These are phyloP conservation scores for Saccharomyces hybrid DNA, from an alignment of 1,139 yeast genomes.

Conservation along the genomic window DNA sequence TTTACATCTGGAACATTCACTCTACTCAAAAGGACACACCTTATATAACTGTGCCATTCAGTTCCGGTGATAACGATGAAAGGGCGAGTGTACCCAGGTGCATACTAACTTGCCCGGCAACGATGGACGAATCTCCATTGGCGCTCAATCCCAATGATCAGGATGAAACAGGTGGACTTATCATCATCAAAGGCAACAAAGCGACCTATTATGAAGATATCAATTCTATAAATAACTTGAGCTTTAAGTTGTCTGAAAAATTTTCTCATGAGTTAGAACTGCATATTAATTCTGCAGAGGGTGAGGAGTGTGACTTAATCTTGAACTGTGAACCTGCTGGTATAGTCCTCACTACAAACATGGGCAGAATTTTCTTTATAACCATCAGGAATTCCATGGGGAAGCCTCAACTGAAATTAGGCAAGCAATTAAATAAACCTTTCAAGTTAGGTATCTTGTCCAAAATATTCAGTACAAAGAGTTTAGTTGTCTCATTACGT, in stretches of 20 bases:
- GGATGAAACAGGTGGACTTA: conserved; percentile 18
- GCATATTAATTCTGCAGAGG: conserved; percentile 34
- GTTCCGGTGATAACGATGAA: conserved; percentile 23
- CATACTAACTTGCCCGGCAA: conserved; percentile 57
- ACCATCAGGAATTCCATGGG: conserved; percentile 65
- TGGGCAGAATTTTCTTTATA: conserved; percentile 56
- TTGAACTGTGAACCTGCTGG: conserved; percentile 73
- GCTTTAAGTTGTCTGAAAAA: conserved; percentile 25
- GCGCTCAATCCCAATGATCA: not conserved
- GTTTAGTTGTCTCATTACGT: conserved; percentile 54
- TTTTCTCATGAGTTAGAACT: conserved; percentile 30
- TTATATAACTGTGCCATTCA: conserved; percentile 39
- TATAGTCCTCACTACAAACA: conserved; percentile 59
- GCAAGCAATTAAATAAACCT: conserved; percentile 27
- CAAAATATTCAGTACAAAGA: conserved; percentile 11
- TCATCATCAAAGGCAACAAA: conserved; percentile 41
- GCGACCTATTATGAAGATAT: conserved; percentile 38
- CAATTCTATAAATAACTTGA: conserved; percentile 34
- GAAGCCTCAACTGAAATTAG: conserved; percentile 42
- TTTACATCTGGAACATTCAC: conserved; percentile 64
- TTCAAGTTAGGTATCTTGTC: conserved; percentile 31
- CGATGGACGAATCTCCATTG: conserved; percentile 39
- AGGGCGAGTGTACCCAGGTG: conserved; percentile 46
- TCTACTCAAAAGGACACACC: conserved; percentile 55
- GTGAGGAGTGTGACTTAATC: conserved; percentile 51